Conservation (phyloP, 2,329 filamentous ascomycete species). For the Venturia aucupariae region DNA sequence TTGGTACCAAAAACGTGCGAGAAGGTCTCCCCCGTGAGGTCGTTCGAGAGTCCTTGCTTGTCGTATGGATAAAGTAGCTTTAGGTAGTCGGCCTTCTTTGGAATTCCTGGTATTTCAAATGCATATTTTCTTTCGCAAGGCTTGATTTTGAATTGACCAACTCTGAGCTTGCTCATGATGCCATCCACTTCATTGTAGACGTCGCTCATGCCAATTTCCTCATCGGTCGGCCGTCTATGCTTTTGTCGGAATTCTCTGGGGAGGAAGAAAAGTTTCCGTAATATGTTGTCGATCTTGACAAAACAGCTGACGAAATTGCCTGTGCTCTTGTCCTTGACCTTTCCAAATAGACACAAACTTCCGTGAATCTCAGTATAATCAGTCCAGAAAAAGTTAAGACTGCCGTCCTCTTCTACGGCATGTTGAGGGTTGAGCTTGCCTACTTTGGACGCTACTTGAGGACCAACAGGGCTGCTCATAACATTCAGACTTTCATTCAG, state of each 20-base stretch:
- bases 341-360: conserved; percentile 87
- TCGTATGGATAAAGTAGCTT: conserved; percentile 95
- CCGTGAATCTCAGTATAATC: conserved; percentile 92
- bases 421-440: conserved; percentile 78
- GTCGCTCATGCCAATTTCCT: conserved; percentile 77
- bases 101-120: conserved; percentile 81
- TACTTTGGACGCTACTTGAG: conserved; percentile 51
- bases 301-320: conserved; percentile 81
- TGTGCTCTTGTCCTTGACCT: conserved; percentile 82
- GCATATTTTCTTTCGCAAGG: conserved; percentile 83
- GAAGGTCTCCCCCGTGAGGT: conserved; percentile 74
- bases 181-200: conserved; percentile 84
- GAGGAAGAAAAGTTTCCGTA: conserved; percentile 87
- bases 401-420: conserved; percentile 89
- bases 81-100: conserved; percentile 81
- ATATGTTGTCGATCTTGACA: conserved; percentile 88
- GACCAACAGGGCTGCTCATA: conserved; percentile 56
- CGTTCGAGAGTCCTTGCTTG: conserved; percentile 63
- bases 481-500: conserved; percentile 82
- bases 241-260: conserved; percentile 58
- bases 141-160: conserved; percentile 91
- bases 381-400: conserved; percentile 90
- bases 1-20: conserved; percentile 91
- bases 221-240: conserved; percentile 58
- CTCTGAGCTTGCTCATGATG: conserved; percentile 78